Base-by-base conservation (phyloP, 1,139 yeast genomes). In the Arxiozyma heterogenica region DNA sequence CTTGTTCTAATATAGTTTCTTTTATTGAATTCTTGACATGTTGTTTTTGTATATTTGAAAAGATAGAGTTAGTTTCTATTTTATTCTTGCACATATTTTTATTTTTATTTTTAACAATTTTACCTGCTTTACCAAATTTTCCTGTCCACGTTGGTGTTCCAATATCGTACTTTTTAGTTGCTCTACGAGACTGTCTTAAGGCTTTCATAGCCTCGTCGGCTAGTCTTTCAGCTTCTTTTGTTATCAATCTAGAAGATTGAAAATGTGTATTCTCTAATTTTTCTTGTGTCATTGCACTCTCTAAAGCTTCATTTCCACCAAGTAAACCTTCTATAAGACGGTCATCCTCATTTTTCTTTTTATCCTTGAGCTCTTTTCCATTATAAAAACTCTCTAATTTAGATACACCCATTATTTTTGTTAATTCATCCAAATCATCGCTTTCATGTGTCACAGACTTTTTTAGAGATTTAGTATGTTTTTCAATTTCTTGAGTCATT, bases 91-190 rank as follows among this genome's bases (percentile, higher is more conserved):
- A 15, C 3, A 34, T 15, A 20, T 43, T 21, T 8, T 52, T 53
- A 17, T 25, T 45, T 47, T 59, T 62, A 22, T 45, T 75, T 39
- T 59, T 59, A 2, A 23, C 41, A 62, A 68, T 71, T 69, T 69
- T 76, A 55, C 96, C 96, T 0, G 96, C 96, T 23, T 74, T 69
- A 0, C 98, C 98, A 73, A 85, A 89, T 61, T 80, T 80, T 0
- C 98, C 98, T 0, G 98, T 93, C 95, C 97, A 93, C 0, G 98
- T 93, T 0, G 97, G 98, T 0, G 86, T 83, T 4, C 96, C 96
- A 34, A 90, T 75, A 41, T 79, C 80, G 25, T 82, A 81, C 57
- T 75, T 77, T 52, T 88, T 76, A 0, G 96, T 81, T 34, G 74
- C 72, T 54, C 74, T 78, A 51, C 96, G 72, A 0, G 96, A 88